Conservation (phyloP, 2,329 filamentous ascomycete species). For the Ophiosphaerella narmari region DNA sequence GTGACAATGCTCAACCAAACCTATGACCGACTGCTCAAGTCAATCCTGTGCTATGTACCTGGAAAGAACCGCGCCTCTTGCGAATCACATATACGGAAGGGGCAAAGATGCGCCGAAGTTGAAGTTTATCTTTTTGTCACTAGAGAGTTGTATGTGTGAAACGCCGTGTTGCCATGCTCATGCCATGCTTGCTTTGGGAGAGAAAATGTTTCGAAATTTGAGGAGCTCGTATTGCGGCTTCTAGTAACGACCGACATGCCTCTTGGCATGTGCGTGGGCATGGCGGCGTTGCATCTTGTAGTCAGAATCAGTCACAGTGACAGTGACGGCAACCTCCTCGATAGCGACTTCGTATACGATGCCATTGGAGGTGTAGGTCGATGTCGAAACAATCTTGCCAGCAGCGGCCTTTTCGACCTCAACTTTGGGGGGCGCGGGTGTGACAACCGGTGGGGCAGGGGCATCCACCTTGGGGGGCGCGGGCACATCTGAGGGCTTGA, state of each 20-base stretch:
- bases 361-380: slow-evolving; percentile 49
- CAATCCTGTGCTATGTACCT: too few species aligned
- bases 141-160: too few species aligned
- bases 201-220: too few species aligned
- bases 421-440: slow-evolving; percentile 23
- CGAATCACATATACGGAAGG: too few species aligned
- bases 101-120: too few species aligned
- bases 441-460: slow-evolving; percentile 26
- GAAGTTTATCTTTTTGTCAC: too few species aligned
- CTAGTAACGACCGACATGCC: not conserved
- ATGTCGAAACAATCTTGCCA: slow-evolving; percentile 44
- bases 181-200: too few species aligned
- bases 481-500: slow-evolving; percentile 20
- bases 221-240: not conserved
- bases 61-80: too few species aligned
- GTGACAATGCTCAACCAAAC: too few species aligned
- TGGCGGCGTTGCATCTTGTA: slow-evolving; percentile 26
- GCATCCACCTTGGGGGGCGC: slow-evolving; percentile 10
- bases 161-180: too few species aligned
- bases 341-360: slow-evolving; percentile 52
- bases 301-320: slow-evolving; percentile 42
- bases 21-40: not conserved
- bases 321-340: slow-evolving; percentile 50
- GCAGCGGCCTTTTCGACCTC: slow-evolving; percentile 9
- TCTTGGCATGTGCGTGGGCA: slow-evolving; percentile 3